Evolutionary conservation across 1,139 yeast species (phyloP), one percentile per base, ranked within the genome.

Genomic region (Diutina catenulata): DNA sequence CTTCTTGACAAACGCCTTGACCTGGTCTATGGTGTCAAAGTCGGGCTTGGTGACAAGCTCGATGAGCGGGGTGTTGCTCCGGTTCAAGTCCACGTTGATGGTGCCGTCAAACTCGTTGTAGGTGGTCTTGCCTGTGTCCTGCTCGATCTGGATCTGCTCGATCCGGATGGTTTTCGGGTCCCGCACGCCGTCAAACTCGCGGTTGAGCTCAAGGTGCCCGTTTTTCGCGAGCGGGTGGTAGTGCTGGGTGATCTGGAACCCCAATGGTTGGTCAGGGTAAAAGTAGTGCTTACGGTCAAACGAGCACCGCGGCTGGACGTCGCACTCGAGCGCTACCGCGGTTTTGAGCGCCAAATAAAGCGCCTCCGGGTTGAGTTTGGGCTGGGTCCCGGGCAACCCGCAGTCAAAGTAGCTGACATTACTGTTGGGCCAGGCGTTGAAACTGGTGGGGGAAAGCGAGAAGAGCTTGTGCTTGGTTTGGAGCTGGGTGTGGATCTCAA

Each of bases 211-310:
- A 33, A 91, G 38, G 16, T 43, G 46, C 0, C 98, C 98, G 37
- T 71, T 64, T 28, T 55, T 64, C 1, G 96, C 94, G 37, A 83
- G 64, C 1, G 99, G 97, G 36, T 70, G 68, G 52, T 73, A 86
- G 50, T 76, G 83, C 58, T 91, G 99, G 0, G 99, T 91, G 40
- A 91, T 80, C 53, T 91, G 99, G 55, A 87, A 91, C 0, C 99
- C 99, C 39, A 83, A 61, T 0, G 98, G 98, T 56, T 91, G 97
- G 55, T 91, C 99, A 1, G 93, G 93, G 53, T 91, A 91, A 55
- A 91, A 88, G 56, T 91, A 91, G 55, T 91, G 99, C 55, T 91
- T 91, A 45, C 99, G 64, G 53, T 91, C 99, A 55, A 91, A 91
- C 2, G 79, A 62, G 0, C 91, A 80, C 9, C 53, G 47, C 0